Conservation (phyloP, 2,329 filamentous ascomycete genomes). For the Pseudogymnoascus sp. region DNA sequence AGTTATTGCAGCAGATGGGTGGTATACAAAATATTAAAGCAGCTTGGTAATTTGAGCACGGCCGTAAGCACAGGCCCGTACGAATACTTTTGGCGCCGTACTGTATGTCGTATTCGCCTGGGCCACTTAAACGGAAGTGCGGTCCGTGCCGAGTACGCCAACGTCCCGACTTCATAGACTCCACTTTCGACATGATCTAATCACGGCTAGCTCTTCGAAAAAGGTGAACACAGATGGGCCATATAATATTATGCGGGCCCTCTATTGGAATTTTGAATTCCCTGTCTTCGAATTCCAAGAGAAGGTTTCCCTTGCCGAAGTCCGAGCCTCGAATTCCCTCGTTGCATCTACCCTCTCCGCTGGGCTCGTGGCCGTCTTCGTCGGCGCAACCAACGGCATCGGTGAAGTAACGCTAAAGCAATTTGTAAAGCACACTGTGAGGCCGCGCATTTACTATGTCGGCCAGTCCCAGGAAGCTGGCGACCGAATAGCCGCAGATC, state of each 20-base stretch:
- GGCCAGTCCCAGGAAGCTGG: constrained; percentile 36
- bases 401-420: constrained; percentile 37
- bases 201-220: background rate
- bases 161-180: background rate
- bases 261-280: background rate
- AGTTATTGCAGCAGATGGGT: no score
- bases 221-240: background rate
- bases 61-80: no score
- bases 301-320: constrained; percentile 10
- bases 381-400: constrained; percentile 42
- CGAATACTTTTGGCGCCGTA: no score
- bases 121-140: background rate
- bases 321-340: constrained; percentile 12
- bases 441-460: constrained; percentile 37
- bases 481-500: constrained; percentile 30
- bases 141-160: background rate
- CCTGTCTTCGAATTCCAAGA: background rate
- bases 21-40: no score
- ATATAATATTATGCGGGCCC: background rate
- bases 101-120: background rate
- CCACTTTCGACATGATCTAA: background rate
- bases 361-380: constrained; percentile 40
- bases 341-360: constrained; percentile 22
- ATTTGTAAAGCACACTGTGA: constrained; percentile 32
- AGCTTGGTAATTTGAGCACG: no score